These are phyloP conservation scores for Dillenia turbinata DNA, from an alignment of 164 flowering plant species.

Conservation along the genomic window DNA sequence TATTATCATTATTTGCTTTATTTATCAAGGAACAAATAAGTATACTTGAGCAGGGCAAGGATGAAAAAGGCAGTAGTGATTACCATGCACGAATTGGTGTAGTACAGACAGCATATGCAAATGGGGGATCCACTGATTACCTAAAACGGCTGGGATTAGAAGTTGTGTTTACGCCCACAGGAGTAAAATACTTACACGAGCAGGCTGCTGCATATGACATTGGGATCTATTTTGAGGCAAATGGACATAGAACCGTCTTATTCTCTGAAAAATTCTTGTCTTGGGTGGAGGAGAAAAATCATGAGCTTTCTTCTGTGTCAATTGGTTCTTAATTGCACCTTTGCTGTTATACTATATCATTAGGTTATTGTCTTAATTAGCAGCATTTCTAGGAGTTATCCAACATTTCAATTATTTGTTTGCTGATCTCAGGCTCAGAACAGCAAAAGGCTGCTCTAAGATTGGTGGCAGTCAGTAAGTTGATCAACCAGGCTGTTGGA, in stretches of 20 bases:
- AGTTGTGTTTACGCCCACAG: conserved; percentile 80
- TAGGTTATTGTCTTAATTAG: too few relatives aligned
- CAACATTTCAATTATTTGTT: background rate
- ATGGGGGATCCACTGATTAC: conserved; percentile 89
- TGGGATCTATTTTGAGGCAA: conserved; percentile 97
- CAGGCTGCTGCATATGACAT: conserved; percentile 86
- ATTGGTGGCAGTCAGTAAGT: conserved; percentile 66
- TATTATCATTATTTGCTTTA: conserved; percentile 77
- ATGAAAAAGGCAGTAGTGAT: conserved; percentile 10
- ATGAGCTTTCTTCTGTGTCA: conserved; percentile 42
- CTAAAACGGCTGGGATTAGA: conserved; percentile 66
- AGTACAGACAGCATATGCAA: conserved; percentile 97
- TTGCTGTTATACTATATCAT: background rate
- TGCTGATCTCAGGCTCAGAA: conserved; percentile 57
- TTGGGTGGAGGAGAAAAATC: conserved; percentile 54
- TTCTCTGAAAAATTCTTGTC: conserved; percentile 59
- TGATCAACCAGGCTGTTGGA: conserved; percentile 94
- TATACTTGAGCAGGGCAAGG: conserved; percentile 28
- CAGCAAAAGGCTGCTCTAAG: conserved; percentile 73
- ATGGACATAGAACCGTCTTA: conserved; percentile 96
- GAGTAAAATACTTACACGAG: conserved; percentile 90
- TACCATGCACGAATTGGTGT: conserved; percentile 51
- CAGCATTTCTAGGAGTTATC: background rate
- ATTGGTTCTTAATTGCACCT: conserved; percentile 34
- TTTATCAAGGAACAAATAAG: conserved; percentile 74